Evolutionary conservation across 441 rosid species (phyloP).

Genomic region (Pelargonium hybrid): DNA sequence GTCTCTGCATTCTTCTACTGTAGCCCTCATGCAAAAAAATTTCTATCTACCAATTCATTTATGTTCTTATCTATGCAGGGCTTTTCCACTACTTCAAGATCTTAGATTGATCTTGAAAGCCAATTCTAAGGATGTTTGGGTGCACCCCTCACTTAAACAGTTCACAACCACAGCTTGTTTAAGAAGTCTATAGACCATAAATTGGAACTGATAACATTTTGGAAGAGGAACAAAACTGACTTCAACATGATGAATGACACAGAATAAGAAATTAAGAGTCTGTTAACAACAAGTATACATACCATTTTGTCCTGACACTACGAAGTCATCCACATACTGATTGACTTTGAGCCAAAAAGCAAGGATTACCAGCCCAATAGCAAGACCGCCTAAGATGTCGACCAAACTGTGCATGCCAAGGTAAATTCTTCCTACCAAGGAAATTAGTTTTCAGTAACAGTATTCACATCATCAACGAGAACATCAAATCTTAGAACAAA

Average conservation of each 20-base stretch:
- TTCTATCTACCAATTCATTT: not conserved
- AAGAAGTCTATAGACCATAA: not conserved
- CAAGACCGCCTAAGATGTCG: constrained; percentile 69
- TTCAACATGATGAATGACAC: not conserved
- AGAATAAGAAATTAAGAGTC: constrained; percentile 2
- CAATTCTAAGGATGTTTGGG: not conserved
- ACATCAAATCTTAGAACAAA: not conserved
- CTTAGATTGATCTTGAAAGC: not conserved
- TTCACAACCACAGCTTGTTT: not conserved
- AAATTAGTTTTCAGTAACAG: constrained; percentile 22
- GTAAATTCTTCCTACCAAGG: constrained; percentile 82
- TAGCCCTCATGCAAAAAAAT: too few relatives aligned
- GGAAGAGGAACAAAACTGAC: constrained; percentile 2
- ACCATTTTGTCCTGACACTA: constrained; percentile 78
- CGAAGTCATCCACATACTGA: constrained; percentile 47
- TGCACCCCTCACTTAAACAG: not conserved
- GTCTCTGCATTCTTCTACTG: too few relatives aligned
- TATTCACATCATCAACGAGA: constrained; percentile 2
- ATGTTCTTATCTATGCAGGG: not conserved
- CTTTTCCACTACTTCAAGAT: not conserved
- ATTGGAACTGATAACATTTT: constrained; percentile 13
- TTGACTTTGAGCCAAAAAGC: constrained; percentile 55
- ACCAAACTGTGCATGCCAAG: constrained; percentile 95
- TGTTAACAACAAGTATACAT: constrained; percentile 14
- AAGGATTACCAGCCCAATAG: constrained; percentile 60